A percentile compares a stretch with the other conserved stretches of the same genome.
Conservation (phyloP, 805 yeast genomes). For the Torulaspora quercuum region DNA sequence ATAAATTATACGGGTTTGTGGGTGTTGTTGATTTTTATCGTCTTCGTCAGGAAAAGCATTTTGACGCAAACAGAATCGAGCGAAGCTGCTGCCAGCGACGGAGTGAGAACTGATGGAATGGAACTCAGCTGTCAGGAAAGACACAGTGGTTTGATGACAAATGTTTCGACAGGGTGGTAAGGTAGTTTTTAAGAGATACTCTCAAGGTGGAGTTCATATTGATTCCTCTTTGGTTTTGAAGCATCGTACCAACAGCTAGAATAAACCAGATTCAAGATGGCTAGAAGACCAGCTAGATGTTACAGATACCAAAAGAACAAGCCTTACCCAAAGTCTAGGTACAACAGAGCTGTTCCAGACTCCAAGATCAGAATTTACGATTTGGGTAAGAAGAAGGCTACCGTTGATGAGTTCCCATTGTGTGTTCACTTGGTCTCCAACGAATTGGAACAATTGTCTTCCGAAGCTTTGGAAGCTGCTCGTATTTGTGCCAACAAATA, state of each 20-base stretch:
- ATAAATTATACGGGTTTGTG: background rate
- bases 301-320: slow-evolving; percentile 99
- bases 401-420: slow-evolving; percentile 99
- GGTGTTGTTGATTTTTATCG: too few relatives aligned
- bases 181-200: too few relatives aligned
- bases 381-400: slow-evolving; percentile 99
- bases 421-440: slow-evolving; percentile 99
- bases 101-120: too few relatives aligned
- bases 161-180: too few relatives aligned
- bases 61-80: too few relatives aligned
- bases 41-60: too few relatives aligned
- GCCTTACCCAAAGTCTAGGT: slow-evolving; percentile 99
- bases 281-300: slow-evolving; percentile 99
- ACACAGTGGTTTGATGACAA: too few relatives aligned
- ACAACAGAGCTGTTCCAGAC: slow-evolving; percentile 99
- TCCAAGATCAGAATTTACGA: slow-evolving; percentile 98
- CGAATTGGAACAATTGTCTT: slow-evolving; percentile 98
- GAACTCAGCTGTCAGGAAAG: too few relatives aligned
- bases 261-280: slow-evolving; percentile 65
- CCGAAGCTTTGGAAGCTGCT: slow-evolving; percentile 99
- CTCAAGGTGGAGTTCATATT: too few relatives aligned
- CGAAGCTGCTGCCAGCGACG: too few relatives aligned
- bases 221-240: too few relatives aligned
- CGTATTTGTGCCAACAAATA: slow-evolving; percentile 99
- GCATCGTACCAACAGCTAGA: too few relatives aligned